Evolutionary conservation across 768 basidiomycete genomes (phyloP), one percentile per base, ranked within the genome.

Genomic region (Paxillus involutus): DNA sequence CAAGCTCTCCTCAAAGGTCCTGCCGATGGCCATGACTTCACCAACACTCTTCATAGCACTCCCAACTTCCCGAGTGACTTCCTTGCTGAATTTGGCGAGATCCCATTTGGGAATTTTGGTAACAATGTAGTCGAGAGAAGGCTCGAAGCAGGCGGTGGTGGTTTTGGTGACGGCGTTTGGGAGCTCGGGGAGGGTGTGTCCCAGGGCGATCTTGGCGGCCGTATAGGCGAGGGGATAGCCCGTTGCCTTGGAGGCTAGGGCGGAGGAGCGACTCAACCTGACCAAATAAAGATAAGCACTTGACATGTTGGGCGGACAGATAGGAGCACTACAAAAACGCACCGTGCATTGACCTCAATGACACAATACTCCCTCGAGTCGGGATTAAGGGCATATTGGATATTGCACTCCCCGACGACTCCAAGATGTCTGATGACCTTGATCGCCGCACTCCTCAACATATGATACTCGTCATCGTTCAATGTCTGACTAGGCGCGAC

Each of bases 31-130:
- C 97, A 99, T 99, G 67, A 99, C 96, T 72, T 99, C 97, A 51
- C 97, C 97, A 51, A 99, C 97, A 14, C 92, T 94, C 74, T 99
- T 99, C 97, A 99, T 98, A 16, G 96, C 85, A 3, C 95, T 98
- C 24, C 96, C 97, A 49, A 98, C 86, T 68, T 93, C 86, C 58
- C 96, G 88, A 68, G 96, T 86, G 54, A 98, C 97, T 65, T 96
- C 91, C 39, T 86, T 75, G 19, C 89, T 89, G 79, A 99, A 98
- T 73, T 99, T 99, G 60, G 95, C 94, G 52, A 99, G 78, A 75
- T 99, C 97, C 96, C 97, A 98, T 71, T 98, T 98, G 57, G 97
- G 97, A 59, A 99, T 98, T 76, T 99, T 99, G 46, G 94, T 97
- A 56, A 99, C 97, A 66, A 99, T 97, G 73, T 99, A 99, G 72